Percentiles rank a stretch among this genome's conserved stretches.
phyloP scores from a whole-genome alignment of 2,329 filamentous ascomycete species.

The Penicillium sp. region DNA sequence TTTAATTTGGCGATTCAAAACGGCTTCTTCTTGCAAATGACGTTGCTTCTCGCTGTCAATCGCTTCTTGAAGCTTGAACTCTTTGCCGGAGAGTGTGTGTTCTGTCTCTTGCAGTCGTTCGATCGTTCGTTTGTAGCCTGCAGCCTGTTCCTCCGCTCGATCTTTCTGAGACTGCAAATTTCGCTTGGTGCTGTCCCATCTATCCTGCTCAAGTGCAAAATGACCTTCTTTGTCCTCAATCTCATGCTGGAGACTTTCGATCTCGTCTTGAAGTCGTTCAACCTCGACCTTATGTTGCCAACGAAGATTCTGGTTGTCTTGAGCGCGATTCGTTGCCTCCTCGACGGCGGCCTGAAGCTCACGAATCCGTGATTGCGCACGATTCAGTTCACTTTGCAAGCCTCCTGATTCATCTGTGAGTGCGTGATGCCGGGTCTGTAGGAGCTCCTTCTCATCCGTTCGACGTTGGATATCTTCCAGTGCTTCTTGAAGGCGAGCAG shows the following conservation, averaged over 20 bases:
- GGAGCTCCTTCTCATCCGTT: conserved; percentile 59
- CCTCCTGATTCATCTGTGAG: conserved; percentile 59
- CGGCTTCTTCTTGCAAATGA: conserved; percentile 64
- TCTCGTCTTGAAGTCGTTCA: conserved; percentile 50
- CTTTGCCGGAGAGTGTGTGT: conserved; percentile 61
- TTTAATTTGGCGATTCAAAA: conserved; percentile 66
- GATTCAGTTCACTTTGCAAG: conserved; percentile 59
- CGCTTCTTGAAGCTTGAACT: conserved; percentile 60
- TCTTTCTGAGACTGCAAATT: conserved; percentile 61
- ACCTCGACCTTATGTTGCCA: conserved; percentile 52
- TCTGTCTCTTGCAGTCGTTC: conserved; percentile 64
- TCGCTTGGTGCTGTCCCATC: conserved; percentile 63
- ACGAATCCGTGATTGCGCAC: conserved; percentile 39
- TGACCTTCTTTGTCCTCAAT: conserved; percentile 64
- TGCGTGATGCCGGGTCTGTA: conserved; percentile 64
- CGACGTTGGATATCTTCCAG: conserved; percentile 56
- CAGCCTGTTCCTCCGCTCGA: conserved; percentile 61
- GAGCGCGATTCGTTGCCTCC: conserved; percentile 52
- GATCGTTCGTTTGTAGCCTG: conserved; percentile 63
- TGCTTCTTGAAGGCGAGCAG: conserved; percentile 49
- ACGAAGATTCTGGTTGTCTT: conserved; percentile 55
- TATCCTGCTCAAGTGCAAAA: conserved; percentile 64
- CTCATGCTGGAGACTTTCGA: conserved; percentile 58
- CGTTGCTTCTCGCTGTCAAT: conserved; percentile 66
- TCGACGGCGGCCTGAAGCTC: conserved; percentile 48